Evolutionary conservation across 495 filamentous ascomycete genomes (phyloP), one percentile per base, ranked within the genome.

Genomic region (Hypoxylon lenormandii): DNA sequence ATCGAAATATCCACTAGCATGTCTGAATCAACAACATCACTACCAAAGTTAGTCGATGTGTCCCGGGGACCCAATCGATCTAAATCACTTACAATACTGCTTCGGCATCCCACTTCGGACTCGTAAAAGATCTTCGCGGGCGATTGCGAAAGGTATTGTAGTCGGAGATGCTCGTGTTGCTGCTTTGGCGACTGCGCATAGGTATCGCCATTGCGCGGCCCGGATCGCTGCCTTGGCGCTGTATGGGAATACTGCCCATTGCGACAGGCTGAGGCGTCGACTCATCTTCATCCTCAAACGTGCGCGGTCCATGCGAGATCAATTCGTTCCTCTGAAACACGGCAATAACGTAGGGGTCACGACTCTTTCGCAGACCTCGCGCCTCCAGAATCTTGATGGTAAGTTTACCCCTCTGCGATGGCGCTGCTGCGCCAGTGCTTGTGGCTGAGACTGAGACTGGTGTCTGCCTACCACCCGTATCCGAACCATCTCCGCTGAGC

Each of bases 311-410:
- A 60, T 89, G 91, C 8, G 95, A 97, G 51, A 98, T 97, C 69
- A 94, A 90, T 75, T 98, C 96, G 72, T 94, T 95, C 78, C 92
- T 92, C 75, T 98, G 95, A 72, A 97, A 98, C 21, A 96, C 94
- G 42, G 93, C 97, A 12, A 98, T 93, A 18, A 97, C 93, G 74
- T 98, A 98, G 1, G 95, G 95, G 72, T 97, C 90, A 38, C 87
- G 85, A 74, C 93, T 92, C 10, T 89, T 91, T 52, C 90, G 85
- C 22, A 98, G 79, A 2, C 91, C 92, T 70, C 91, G 86, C 30
- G 90, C 95, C 78, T 96, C 92, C 56, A 87, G 81, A 28, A 98
- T 94, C 65, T 90, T 92, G 56, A 98, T 91, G 28, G 90, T 90
- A 16, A 98, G 83, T 77, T 97, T 97, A 22, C 95, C 95, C 75